Evolutionary conservation across 2,329 filamentous ascomycete species (phyloP).

Genomic region (Ceratocystis albifundus): DNA sequence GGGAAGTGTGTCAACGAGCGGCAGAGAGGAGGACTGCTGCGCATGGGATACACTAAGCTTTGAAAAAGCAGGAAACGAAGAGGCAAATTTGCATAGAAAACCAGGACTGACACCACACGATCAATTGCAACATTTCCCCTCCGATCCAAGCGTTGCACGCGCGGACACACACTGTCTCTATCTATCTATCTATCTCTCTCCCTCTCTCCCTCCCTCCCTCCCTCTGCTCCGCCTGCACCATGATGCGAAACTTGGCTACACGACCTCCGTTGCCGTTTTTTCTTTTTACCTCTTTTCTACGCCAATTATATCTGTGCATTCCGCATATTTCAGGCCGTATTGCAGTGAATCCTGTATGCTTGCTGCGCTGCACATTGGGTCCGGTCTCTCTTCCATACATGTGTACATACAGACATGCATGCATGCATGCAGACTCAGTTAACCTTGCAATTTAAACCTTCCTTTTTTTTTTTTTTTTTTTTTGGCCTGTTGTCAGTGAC

Average conservation of each 20-base stretch:
- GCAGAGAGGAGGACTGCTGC: too few species aligned
- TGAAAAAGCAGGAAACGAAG: too few species aligned
- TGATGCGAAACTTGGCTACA: neutral
- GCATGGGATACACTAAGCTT: too few species aligned
- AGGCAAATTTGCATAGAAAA: too few species aligned
- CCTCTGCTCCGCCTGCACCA: neutral
- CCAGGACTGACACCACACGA: too few species aligned
- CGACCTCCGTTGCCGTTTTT: neutral
- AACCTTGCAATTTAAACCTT: neutral
- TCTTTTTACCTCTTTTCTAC: neutral
- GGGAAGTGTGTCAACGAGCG: too few species aligned
- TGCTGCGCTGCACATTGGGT: neutral
- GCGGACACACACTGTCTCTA: too few species aligned
- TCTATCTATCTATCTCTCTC: too few species aligned
- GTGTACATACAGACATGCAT: neutral
- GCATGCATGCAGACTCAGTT: neutral
- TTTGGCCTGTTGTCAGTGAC: neutral
- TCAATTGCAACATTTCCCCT: too few species aligned
- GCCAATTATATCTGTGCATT: neutral
- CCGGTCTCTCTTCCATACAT: neutral
- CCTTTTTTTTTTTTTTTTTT: neutral
- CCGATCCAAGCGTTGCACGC: too few species aligned
- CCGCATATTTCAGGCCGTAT: slow-evolving; percentile 9
- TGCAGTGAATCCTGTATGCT: neutral
- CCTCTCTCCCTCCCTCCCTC: neutral